Base-by-base conservation (phyloP, 2,329 filamentous ascomycete genomes). In the Penicillium sp. region DNA sequence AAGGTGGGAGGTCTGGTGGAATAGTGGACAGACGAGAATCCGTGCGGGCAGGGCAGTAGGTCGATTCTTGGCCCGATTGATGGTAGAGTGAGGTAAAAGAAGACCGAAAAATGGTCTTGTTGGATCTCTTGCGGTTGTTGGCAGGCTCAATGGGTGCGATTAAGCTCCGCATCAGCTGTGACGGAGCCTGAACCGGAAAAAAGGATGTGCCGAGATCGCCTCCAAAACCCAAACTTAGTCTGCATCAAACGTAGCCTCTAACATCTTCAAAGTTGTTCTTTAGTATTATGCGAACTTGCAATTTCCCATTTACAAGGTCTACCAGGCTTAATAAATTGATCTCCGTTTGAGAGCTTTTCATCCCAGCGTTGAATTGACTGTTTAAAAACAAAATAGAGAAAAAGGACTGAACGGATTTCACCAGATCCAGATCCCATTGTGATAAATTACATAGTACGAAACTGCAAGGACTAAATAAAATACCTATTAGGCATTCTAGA, bases 121-220 rank as follows among this genome's bases (percentile, higher is more conserved):
- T 40, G 20, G 37, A 42, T 48, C 37, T 37, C 46, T 39, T 49
- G 46, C 49, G 32, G 54, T 39, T 44, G 52, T 55, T 56, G 45
- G 43, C 15, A 29, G 23, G 33, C 46, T 46, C 52, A 56, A 49
- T 52, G 37, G 44, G 26, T 53, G 43, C 51, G 46, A 54, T 27
- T 42, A 51, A 63, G 62, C 61, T 64, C 58, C 54, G 51, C 48
- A 55, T 46, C 48, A 58, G 56, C 54, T 56, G 55, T 51, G 55
- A 62, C 48, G 55, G 40, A 57, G 54, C 34, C 49, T 46, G 53
- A 51, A 49, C 27, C 58, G 61, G 60, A 56, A 63, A 64, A 60
- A 61, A 49, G 50, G 40, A 59, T 60, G 36, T 42, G 48, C 59
- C 59, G 60, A 63, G 47, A 52, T 51, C n/a, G n/a, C n/a, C n/a